Evolutionary conservation across 768 basidiomycete species (phyloP).

Genomic region (Hericium rajendrae): DNA sequence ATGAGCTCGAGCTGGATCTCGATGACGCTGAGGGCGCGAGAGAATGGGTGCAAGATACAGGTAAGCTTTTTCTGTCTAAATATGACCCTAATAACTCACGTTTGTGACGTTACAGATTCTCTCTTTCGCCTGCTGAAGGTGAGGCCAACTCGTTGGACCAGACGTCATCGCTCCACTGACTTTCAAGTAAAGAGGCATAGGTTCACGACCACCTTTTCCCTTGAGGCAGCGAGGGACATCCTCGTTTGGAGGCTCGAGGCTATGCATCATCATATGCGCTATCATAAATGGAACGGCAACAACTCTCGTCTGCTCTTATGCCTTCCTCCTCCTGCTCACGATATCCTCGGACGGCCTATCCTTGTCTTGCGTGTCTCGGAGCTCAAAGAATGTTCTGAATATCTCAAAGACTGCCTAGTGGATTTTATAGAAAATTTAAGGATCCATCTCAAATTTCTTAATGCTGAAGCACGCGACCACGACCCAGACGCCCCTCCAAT

Average conservation of each 20-base stretch:
- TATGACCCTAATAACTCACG: not conserved
- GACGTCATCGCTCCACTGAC: no score
- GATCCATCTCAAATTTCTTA: slow-evolving; percentile 42
- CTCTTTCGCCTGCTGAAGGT: slow-evolving; percentile 43
- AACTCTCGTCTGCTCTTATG: slow-evolving; percentile 29
- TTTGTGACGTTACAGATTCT: slow-evolving; percentile 15
- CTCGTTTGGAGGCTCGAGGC: slow-evolving; percentile 40
- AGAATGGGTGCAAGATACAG: slow-evolving; percentile 57
- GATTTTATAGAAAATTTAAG: slow-evolving; percentile 42
- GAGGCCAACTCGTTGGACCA: not conserved
- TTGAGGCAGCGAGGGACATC: slow-evolving; percentile 47
- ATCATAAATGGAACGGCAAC: no score
- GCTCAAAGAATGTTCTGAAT: slow-evolving; percentile 33
- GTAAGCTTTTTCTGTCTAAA: slow-evolving; percentile 30
- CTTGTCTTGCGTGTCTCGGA: slow-evolving; percentile 41
- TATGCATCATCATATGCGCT: no score
- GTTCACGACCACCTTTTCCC: slow-evolving; percentile 51
- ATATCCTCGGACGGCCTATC: slow-evolving; percentile 60
- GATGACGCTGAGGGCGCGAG: slow-evolving; percentile 40
- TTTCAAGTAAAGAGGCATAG: slow-evolving; percentile 44
- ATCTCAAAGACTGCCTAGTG: slow-evolving; percentile 33
- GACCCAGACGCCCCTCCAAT: slow-evolving; percentile 24
- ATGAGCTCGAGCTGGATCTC: slow-evolving; percentile 45
- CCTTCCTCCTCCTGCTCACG: slow-evolving; percentile 42
- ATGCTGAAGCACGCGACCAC: slow-evolving; percentile 21